Percentiles rank a stretch among this genome's conserved stretches.
These are phyloP conservation scores for Colletotrichum sp. DNA, from an alignment of 2,329 filamentous ascomycete genomes.

Conservation along the genomic window DNA sequence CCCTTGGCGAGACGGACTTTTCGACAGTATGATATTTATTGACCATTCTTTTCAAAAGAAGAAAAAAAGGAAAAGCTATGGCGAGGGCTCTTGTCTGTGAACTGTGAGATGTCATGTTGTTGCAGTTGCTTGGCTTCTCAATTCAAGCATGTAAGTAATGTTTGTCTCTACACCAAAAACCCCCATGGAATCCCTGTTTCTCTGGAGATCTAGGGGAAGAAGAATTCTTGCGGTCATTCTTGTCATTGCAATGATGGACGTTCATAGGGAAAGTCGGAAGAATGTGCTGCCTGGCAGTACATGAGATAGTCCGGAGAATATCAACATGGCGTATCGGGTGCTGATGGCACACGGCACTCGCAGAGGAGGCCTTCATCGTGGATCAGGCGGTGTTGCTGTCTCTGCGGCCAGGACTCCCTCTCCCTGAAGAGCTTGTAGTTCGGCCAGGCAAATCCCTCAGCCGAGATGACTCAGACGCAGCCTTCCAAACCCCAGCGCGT, in stretches of 20 bases:
- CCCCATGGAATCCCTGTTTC: neutral
- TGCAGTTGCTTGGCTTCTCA: too few species aligned
- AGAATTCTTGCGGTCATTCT: too few species aligned
- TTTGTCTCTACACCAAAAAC: neutral
- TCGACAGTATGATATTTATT: neutral
- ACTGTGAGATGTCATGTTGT: neutral
- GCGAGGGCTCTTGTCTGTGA: neutral
- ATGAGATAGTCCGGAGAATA: neutral
- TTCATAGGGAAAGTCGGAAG: neutral
- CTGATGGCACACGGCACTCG: neutral
- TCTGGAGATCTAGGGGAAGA: too few species aligned
- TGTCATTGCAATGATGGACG: too few species aligned
- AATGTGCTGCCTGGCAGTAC: neutral
- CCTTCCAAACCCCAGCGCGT: neutral
- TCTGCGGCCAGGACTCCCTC: neutral
- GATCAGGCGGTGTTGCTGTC: neutral
- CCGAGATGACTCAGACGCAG: neutral
- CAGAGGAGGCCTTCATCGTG: neutral
- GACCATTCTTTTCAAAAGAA: neutral
- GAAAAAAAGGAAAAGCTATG: neutral
- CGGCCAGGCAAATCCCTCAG: neutral
- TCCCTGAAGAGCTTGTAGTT: neutral
- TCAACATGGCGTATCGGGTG: neutral
- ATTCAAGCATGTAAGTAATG: fast-evolving
- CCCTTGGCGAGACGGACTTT: neutral